Conservation (phyloP, 495 filamentous ascomycete species). For the Platismatia glauca region DNA sequence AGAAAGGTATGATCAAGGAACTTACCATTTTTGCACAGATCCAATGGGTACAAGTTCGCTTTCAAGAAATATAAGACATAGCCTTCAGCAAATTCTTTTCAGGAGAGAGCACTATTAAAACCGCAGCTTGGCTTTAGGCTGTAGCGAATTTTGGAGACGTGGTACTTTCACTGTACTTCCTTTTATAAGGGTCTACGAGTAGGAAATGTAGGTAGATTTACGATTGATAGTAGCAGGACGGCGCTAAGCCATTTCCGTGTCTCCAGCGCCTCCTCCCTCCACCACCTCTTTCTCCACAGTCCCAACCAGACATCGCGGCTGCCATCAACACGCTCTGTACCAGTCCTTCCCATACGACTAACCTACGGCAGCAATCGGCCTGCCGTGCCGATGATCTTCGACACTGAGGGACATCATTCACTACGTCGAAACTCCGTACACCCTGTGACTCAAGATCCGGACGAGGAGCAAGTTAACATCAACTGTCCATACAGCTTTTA, state of each 20-base stretch:
- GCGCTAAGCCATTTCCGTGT: background rate
- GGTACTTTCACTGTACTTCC: background rate
- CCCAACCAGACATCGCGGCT: background rate
- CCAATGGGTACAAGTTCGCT: background rate
- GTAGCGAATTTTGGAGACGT: background rate
- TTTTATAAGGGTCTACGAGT: background rate
- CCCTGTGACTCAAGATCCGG: background rate
- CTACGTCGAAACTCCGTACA: background rate
- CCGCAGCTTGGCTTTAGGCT: background rate
- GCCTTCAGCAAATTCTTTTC: background rate
- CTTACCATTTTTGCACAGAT: constrained; percentile 11
- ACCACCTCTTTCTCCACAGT: background rate
- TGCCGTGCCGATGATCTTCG: background rate
- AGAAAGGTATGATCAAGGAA: background rate
- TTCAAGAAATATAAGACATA: background rate
- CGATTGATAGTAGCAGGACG: background rate
- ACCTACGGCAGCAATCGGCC: background rate
- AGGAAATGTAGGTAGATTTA: background rate
- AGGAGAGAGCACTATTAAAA: background rate
- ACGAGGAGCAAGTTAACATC: background rate
- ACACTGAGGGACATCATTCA: background rate
- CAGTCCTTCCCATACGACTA: background rate
- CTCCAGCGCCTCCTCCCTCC: background rate
- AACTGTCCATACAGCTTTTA: background rate
- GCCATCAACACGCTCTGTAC: background rate